These are phyloP conservation scores for Aspergillus ochraceoroseus DNA, from an alignment of 2,329 filamentous ascomycete species.

Conservation along the genomic window DNA sequence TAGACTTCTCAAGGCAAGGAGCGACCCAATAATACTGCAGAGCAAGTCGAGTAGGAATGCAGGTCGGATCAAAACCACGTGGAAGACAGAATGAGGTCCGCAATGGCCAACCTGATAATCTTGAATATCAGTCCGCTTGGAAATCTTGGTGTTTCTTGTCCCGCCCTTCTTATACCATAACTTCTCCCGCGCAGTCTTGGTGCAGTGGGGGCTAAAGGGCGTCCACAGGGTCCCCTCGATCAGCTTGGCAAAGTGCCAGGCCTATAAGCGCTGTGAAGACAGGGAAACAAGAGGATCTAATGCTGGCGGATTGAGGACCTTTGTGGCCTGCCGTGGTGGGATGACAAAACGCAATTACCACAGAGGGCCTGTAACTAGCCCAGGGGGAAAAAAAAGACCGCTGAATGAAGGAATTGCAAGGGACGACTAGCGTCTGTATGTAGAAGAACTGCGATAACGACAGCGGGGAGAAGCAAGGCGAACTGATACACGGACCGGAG, in stretches of 20 bases:
- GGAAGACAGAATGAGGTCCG: slow-evolving; percentile 6
- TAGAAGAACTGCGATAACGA: slow-evolving; percentile 1
- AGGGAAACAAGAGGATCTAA: slow-evolving; percentile 10
- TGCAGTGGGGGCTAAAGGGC: slow-evolving; percentile 5
- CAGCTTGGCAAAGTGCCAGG: slow-evolving; percentile 11
- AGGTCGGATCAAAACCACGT: slow-evolving; percentile 14
- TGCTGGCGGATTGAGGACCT: slow-evolving; percentile 19
- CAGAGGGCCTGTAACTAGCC: neutral
- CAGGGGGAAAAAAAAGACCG: neutral
- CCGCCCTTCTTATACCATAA: slow-evolving; percentile 11
- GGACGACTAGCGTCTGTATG: slow-evolving; percentile 8
- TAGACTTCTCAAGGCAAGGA: neutral
- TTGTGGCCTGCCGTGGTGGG: slow-evolving; percentile 8
- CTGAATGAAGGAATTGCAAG: slow-evolving; percentile 2
- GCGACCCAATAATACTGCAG: slow-evolving; percentile 7
- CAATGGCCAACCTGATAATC: slow-evolving; percentile 1
- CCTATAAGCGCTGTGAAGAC: slow-evolving; percentile 10
- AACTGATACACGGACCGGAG: slow-evolving; percentile 1
- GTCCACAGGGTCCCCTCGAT: slow-evolving; percentile 17
- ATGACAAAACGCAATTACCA: slow-evolving; percentile 4
- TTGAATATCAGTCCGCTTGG: slow-evolving; percentile 13
- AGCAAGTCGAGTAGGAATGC: slow-evolving; percentile 5
- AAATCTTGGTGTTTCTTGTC: slow-evolving; percentile 16
- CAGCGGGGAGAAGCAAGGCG: slow-evolving; percentile 12
- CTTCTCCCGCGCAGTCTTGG: slow-evolving; percentile 5